A percentile compares a stretch with the other conserved stretches of the same genome.
Evolutionary conservation across 2,329 filamentous ascomycete species (phyloP).

Genomic region (Sporothrix luriei): DNA sequence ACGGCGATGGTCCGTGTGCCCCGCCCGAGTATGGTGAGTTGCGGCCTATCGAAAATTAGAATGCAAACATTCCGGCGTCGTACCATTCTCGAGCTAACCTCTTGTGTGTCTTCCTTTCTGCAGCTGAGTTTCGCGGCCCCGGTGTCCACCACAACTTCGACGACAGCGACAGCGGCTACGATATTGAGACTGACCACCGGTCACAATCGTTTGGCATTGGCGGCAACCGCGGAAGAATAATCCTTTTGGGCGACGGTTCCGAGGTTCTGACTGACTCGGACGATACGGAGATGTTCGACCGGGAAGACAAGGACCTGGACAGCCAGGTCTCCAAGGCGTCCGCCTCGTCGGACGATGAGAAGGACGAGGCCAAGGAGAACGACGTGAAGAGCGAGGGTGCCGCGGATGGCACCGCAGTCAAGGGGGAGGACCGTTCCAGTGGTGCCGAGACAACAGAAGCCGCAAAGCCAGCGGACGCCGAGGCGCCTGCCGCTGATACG

Average conservation of each 20-base stretch:
- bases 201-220: constrained; percentile 64
- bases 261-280: constrained; percentile 87
- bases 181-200: constrained; percentile 70
- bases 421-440: constrained; percentile 17
- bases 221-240: constrained; percentile 82
- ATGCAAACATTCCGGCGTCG: neutral
- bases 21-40: constrained; percentile 98
- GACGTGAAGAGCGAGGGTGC: constrained; percentile 10
- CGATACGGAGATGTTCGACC: constrained; percentile 93
- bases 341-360: constrained; percentile 33
- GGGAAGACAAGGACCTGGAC: constrained; percentile 82
- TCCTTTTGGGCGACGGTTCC: constrained; percentile 92
- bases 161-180: constrained; percentile 76
- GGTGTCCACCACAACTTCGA: constrained; percentile 81
- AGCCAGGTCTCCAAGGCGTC: constrained; percentile 76
- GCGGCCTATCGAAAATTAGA: too few relatives aligned
- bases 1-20: constrained; percentile 96
- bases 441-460: constrained; percentile 27
- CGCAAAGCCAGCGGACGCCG: constrained; percentile 20
- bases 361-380: constrained; percentile 26
- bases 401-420: neutral
- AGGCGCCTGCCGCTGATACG: constrained; percentile 14
- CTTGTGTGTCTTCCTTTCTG: neutral
- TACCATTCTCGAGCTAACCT: neutral
- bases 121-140: constrained; percentile 83